phyloP scores from a whole-genome alignment of 345 rosid species.

The Citrus australasica region DNA sequence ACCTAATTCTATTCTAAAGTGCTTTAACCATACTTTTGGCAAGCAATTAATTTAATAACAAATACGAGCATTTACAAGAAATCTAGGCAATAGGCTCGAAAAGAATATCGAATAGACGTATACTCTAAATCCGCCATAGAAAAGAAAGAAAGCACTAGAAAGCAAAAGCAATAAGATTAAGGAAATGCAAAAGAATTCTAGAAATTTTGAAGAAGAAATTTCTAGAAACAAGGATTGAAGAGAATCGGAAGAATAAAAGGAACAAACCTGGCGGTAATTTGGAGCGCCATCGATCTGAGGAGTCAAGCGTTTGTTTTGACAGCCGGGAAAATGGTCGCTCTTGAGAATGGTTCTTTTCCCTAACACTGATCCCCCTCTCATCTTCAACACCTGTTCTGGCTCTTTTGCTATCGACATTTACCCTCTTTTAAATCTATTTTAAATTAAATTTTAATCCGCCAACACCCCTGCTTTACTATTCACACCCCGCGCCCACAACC shows the following conservation, averaged over 20 bases:
- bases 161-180: neutral
- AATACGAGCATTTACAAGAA: neutral
- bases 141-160: neutral
- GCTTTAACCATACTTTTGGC: too few relatives aligned
- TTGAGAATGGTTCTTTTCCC: slow-evolving; percentile 97
- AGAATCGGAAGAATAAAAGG: neutral
- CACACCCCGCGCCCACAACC: neutral
- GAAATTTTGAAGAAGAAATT: neutral
- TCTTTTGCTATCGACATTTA: slow-evolving; percentile 80
- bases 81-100: neutral
- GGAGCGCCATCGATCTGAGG: slow-evolving; percentile 99
- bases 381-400: slow-evolving; percentile 87
- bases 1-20: neutral
- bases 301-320: slow-evolving; percentile 86
- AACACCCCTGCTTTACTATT: neutral
- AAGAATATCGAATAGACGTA: neutral
- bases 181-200: neutral
- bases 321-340: slow-evolving; percentile 99
- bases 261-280: slow-evolving; percentile 87
- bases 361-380: slow-evolving; percentile 89
- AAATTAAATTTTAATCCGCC: neutral
- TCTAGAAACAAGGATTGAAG: neutral
- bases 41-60: neutral
- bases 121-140: neutral
- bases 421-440: slow-evolving; percentile 13